Conservation (phyloP, 2,329 filamentous ascomycete genomes). For the Colletotrichum siamense region DNA sequence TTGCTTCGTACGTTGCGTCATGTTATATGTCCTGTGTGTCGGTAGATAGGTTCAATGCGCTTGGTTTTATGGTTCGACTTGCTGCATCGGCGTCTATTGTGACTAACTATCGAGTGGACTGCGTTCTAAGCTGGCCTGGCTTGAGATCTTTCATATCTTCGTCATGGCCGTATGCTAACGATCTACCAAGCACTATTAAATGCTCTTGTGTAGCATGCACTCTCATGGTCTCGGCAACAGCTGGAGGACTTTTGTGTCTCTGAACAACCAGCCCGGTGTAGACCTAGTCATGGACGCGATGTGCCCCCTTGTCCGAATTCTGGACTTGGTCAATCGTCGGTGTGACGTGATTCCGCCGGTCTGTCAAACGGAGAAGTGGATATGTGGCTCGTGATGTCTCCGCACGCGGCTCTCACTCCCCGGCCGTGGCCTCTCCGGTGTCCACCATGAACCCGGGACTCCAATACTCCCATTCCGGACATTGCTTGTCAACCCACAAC, state of each 20-base stretch:
- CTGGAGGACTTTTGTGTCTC: not conserved
- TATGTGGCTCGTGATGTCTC: constrained; percentile 26
- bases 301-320: not conserved
- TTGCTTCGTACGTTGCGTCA: constrained; percentile 21
- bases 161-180: not conserved
- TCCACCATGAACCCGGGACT: constrained; percentile 76
- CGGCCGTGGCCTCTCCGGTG: constrained; percentile 29
- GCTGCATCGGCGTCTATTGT: not conserved
- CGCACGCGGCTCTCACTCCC: constrained; percentile 18
- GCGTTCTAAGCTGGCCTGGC: not conserved
- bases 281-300: not conserved
- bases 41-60: constrained; percentile 22
- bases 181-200: not conserved
- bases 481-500: constrained; percentile 92
- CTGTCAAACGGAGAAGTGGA: not conserved
- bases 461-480: constrained; percentile 92
- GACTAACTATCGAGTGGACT: not conserved
- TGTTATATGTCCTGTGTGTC: constrained; percentile 19
- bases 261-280: not conserved
- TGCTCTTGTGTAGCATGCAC: not conserved
- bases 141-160: not conserved
- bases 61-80: constrained; percentile 5
- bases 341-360: not conserved
- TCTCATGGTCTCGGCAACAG: not conserved
- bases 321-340: not conserved